Percentiles rank a stretch among this genome's conserved stretches.
Conservation (phyloP, 306 rosid species). For the Quercus dentata region DNA sequence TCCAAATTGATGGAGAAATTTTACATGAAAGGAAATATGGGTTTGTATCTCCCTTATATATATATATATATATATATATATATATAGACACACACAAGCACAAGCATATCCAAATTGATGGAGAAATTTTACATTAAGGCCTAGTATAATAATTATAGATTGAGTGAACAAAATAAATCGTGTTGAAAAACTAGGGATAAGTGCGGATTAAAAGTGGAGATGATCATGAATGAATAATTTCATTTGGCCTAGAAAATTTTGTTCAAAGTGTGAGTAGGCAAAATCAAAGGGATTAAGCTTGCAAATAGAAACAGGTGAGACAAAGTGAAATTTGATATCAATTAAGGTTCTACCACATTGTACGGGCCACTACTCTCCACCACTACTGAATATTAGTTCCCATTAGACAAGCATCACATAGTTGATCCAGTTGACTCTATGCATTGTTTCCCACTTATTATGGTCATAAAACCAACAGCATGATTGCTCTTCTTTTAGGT, state of each 20-base stretch:
- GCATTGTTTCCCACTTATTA: conserved; percentile 44
- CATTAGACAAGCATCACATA: conserved; percentile 10
- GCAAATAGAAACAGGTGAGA: not conserved
- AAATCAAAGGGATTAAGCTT: not conserved
- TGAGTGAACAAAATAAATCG: not conserved
- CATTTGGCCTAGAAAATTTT: no score
- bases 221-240: not conserved
- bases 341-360: not conserved
- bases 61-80: no score
- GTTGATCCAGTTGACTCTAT: conserved; percentile 38
- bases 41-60: no score
- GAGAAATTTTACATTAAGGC: not conserved
- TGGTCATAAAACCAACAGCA: conserved; percentile 28
- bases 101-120: not conserved
- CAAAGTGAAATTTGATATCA: not conserved
- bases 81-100: no score
- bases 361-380: not conserved
- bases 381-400: conserved; percentile 8
- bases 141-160: not conserved
- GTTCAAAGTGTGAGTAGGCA: no score
- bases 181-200: not conserved
- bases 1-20: no score
- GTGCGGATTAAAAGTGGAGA: not conserved
- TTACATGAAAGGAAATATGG: no score
- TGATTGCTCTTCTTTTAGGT: conserved; percentile 5